Evolutionary conservation across 805 yeast genomes (phyloP), one percentile per base, ranked within the genome.

Genomic region (Ogataea henricii): DNA sequence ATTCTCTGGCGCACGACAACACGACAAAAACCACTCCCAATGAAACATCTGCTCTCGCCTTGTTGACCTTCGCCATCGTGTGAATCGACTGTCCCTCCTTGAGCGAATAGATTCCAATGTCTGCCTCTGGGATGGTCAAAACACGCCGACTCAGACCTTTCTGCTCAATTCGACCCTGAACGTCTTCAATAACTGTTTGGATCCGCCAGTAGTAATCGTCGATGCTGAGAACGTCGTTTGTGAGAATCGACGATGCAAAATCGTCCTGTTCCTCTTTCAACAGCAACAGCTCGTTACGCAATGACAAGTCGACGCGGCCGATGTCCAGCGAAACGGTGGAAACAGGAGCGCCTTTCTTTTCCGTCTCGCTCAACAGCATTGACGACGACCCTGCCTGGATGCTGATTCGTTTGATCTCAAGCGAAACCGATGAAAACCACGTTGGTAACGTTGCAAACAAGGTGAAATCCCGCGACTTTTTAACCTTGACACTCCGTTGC

Each of bases 11-110:
- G 2, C 77, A 65, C 0, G 83, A 77, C 3, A 76, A 58, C 0
- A 73, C 57, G 17, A 78, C 63, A 56, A 79, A 81, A 40, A 74
- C 73, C 3, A 73, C 66, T 49, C 72, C 71, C 13, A 73, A 55
- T 2, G 78, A 73, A 37, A 42, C 20, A 16, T 32, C 32, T 8
- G 32, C 70, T 64, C 5, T 49, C 34, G 12, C 47, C 5, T 29
- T 30, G 36, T 2, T 52, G 18, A 8, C n/a, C 27, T 16, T 42
- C 35, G 42, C 47, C 14, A 14, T 22, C 2, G 41, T 27, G 45
- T 10, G 38, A 18, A 37, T 45, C 14, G 29, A 50, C 47, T 40
- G 38, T 12, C 47, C n/a, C n/a, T 38, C 38, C 26, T 46, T 49
- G 14, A 46, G 23, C 5, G 44, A 36, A 18, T 39, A 26, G 3